Base-by-base conservation (phyloP, 2,329 filamentous ascomycete genomes). In the Colletotrichum eleusines region DNA sequence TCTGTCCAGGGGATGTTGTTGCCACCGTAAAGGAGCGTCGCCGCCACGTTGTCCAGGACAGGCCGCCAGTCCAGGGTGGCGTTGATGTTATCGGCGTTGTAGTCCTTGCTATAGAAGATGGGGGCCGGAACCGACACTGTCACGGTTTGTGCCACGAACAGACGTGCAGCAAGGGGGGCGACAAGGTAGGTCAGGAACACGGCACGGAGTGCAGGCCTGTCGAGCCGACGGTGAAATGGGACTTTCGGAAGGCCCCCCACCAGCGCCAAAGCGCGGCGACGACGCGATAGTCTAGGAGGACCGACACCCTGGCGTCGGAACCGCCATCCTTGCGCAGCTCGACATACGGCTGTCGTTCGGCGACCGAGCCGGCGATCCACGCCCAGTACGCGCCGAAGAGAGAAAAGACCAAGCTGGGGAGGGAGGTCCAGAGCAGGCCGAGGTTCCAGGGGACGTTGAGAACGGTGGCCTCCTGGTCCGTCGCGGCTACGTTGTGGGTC, bases 51-150 rank as follows among this genome's bases (percentile, higher is more conserved):
- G 42, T 55, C 57, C 42, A 66, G 31, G 7, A 66, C 46, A 2
- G 63, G 63, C 23, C 63, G 42, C 63, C 54, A 66, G 31, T 66
- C 63, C 63, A 58, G 42, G 28, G 42, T 51, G n/a, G 63, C 54
- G 28, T 48, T 48, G 33, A 66, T 58, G 12, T 42, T 33, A 7
- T 50, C 18, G 53, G 9, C 31, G 38, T 59, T n/a, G 44, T 44
- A 59, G 5, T 23, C 35, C 14, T 31, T 55, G 12, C 6, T 23
- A 11, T 48, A 59, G 11, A n/a, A 4, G 33, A 66, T n/a, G 31
- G 63, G 42, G 11, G 42, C 28, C 1, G 12, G 14, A 12, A 38
- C 14, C 4, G 53, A 18, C 16, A 33, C 28, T 3, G 46, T 5
- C 9, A 66, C 54, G 16, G 53, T 23, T 28, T 66, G 63, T n/a